phyloP scores from a whole-genome alignment of 768 basidiomycete genomes.

The Kwoniella newhampshirensis region DNA sequence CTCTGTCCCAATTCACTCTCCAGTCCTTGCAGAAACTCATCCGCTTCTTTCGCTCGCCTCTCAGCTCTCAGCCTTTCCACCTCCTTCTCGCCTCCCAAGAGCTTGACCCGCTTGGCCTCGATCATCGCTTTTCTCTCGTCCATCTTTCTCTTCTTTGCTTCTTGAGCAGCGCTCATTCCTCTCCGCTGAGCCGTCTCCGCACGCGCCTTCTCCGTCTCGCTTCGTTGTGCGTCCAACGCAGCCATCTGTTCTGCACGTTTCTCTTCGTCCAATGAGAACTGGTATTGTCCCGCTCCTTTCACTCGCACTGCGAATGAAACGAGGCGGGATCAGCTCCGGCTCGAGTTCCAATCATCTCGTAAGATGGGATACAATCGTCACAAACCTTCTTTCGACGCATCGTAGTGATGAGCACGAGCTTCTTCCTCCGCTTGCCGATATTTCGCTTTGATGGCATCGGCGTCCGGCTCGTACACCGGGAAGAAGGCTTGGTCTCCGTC shows the following conservation, averaged over 20 bases:
- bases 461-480: slow-evolving; percentile 81
- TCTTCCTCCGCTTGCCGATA: slow-evolving; percentile 67
- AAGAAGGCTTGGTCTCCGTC: slow-evolving; percentile 75
- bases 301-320: slow-evolving; percentile 75
- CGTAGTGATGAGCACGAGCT: slow-evolving; percentile 77
- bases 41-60: slow-evolving; percentile 34
- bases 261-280: slow-evolving; percentile 84
- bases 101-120: slow-evolving; percentile 43
- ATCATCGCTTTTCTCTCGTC: slow-evolving; percentile 48
- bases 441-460: slow-evolving; percentile 58
- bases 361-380: neutral
- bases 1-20: slow-evolving; percentile 26
- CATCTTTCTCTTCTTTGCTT: slow-evolving; percentile 37
- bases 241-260: slow-evolving; percentile 77
- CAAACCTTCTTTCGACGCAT: slow-evolving; percentile 66
- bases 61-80: slow-evolving; percentile 31
- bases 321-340: too few species aligned
- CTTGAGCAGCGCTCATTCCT: slow-evolving; percentile 36
- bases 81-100: slow-evolving; percentile 42
- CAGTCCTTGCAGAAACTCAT: slow-evolving; percentile 31
- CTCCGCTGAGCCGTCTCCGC: slow-evolving; percentile 59
- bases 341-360: neutral
- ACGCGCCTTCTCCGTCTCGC: slow-evolving; percentile 69
- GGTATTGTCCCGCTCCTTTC: slow-evolving; percentile 87
- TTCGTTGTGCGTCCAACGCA: slow-evolving; percentile 65